Base-by-base conservation (phyloP, 768 basidiomycete species). In the Saitozyma sp. region DNA sequence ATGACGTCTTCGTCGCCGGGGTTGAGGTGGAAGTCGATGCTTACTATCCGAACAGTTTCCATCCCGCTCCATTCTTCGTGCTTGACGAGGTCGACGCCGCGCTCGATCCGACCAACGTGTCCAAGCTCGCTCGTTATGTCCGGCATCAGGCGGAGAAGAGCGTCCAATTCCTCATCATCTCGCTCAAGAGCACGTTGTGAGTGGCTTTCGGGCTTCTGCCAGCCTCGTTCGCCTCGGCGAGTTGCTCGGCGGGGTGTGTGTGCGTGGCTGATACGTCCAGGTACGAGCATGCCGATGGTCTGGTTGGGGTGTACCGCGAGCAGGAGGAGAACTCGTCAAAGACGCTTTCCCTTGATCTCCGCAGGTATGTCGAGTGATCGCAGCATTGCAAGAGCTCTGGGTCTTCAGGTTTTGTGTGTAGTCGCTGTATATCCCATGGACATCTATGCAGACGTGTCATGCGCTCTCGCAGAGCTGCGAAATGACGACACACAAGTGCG, bases 141-240 rank as follows among this genome's bases (percentile, higher is more conserved):
- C 86, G 90, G 3, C 81, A 84, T 11, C 91, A 94, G 66, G 87
- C 92, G 3, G 91, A 91, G 0, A 85, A 88, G 50, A 79, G 83
- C 1, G 95, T 97, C 84, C 94, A 97, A 78, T 98, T 97, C 78
- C 86, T 99, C 61, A 94, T 98, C 59, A 99, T 99, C 82, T 93
- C 92, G 77, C 83, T 98, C 78, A 98, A 98, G 79, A 89, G 89
- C 49, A 91, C 92, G 0, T 80, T 98, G 64, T 79, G 54, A 66
- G 78, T 74, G 42, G 11, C 9, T 9, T 19, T 7, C 19, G 2
- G 6, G 11, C 45, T 17, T 1, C n/a, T 17, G 13, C 45, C 2
- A 46, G 11, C 45, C 45, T 17, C 45, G 45, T 29, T 29, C 29
- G 29, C 29, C 29, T 29, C 29, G 29, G 29, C 29, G 45, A 2